phyloP scores from a whole-genome alignment of 306 rosid genomes.

The Herpetospermum pedunculosum region DNA sequence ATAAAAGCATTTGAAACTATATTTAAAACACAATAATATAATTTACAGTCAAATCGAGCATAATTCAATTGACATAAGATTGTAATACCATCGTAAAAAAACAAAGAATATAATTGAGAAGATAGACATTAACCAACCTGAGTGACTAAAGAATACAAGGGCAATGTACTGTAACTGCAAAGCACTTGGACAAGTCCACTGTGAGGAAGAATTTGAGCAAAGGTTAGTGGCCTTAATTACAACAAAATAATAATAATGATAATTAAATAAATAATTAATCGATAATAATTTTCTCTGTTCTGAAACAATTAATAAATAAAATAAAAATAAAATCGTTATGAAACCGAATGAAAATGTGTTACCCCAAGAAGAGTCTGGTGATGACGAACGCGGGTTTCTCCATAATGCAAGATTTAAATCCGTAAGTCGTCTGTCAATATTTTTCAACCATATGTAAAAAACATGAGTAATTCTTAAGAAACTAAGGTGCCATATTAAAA shows the following conservation, averaged over 20 bases:
- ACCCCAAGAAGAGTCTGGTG: conserved; percentile 82
- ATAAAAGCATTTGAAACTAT: no score
- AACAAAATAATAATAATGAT: not conserved
- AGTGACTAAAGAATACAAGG: conserved; percentile 60
- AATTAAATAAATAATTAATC: no score
- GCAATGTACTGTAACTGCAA: conserved; percentile 85
- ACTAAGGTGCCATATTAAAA: not conserved
- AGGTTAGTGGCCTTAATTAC: not conserved
- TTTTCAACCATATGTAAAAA: not conserved
- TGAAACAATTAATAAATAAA: no score
- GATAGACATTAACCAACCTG: no score
- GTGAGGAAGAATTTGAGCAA: conserved; percentile 5
- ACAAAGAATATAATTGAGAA: no score
- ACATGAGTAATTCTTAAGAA: not conserved
- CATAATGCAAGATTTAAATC: conserved; percentile 77
- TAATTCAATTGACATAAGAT: no score
- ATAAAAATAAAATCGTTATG: not conserved
- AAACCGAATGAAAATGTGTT: not conserved
- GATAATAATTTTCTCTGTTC: no score
- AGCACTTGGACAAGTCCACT: conserved; percentile 85
- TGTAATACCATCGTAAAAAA: no score
- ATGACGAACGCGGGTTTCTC: conserved; percentile 50
- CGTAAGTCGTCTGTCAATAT: conserved; percentile 57
- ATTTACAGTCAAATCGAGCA: no score
- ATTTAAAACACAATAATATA: no score